phyloP scores from a whole-genome alignment of 2,329 filamentous ascomycete genomes.

The Trichoderma hamatum region DNA sequence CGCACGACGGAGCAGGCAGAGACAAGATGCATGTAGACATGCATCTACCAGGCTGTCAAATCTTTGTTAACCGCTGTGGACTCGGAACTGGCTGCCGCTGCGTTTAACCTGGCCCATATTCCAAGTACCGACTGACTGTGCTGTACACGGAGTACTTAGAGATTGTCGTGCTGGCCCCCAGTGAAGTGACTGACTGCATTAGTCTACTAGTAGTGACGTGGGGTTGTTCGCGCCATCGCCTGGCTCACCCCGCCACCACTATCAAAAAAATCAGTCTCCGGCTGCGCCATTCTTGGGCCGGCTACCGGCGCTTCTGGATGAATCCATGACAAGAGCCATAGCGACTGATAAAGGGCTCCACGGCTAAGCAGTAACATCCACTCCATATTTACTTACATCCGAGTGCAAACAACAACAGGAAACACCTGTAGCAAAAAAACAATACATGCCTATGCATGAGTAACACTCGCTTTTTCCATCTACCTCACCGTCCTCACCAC shows the following conservation, averaged over 20 bases:
- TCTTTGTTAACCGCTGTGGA: not conserved
- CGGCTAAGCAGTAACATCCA: not conserved
- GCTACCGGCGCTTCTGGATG: constrained; percentile 20
- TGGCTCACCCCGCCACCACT: constrained; percentile 11
- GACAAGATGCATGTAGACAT: not conserved
- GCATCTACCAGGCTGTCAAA: not conserved
- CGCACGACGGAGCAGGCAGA: no score
- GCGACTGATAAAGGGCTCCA: not conserved
- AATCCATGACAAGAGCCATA: not conserved
- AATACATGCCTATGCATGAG: not conserved
- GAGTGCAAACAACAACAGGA: not conserved
- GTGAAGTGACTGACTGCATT: no score
- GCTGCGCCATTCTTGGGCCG: not conserved
- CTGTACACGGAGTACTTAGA: not conserved
- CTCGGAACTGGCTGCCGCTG: no score
- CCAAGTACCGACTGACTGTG: not conserved
- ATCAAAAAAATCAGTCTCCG: constrained; percentile 3
- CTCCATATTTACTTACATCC: not conserved
- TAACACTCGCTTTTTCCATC: constrained; percentile 2
- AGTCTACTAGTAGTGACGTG: not conserved
- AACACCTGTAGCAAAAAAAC: not conserved
- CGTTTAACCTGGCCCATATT: not conserved
- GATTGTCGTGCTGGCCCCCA: no score
- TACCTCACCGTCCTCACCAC: constrained; percentile 24
- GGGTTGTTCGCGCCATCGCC: constrained; percentile 5